phyloP scores from a whole-genome alignment of 768 basidiomycete genomes.

The Termitomyces sp. region DNA sequence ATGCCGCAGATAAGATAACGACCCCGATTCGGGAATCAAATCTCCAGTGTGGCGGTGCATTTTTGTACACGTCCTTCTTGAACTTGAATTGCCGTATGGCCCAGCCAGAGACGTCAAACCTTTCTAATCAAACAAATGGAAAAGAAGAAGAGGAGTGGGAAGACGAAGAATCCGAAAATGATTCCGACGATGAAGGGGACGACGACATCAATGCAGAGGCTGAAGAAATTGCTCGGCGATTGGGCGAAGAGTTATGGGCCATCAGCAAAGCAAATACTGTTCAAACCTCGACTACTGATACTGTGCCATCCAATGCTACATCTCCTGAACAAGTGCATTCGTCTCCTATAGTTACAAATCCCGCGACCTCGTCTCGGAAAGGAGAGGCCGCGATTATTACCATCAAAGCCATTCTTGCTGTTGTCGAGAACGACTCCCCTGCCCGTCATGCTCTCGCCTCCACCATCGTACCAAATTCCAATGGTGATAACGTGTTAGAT shows the following conservation, averaged over 20 bases:
- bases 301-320: slow-evolving; percentile 7
- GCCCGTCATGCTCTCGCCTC: slow-evolving; percentile 54
- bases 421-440: slow-evolving; percentile 52
- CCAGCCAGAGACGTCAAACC: slow-evolving; percentile 4
- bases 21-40: slow-evolving; percentile 9
- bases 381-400: slow-evolving; percentile 62
- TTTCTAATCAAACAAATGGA: slow-evolving; percentile 6
- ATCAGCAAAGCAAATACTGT: slow-evolving; percentile 61
- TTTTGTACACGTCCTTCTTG: slow-evolving; percentile 3
- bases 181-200: slow-evolving; percentile 53
- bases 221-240: slow-evolving; percentile 66
- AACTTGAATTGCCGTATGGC: slow-evolving; percentile 6
- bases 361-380: slow-evolving; percentile 32
- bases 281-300: slow-evolving; percentile 14
- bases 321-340: background rate
- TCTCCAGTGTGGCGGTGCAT: slow-evolving; percentile 11
- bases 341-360: slow-evolving; percentile 12
- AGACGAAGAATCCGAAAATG: slow-evolving; percentile 40
- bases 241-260: slow-evolving; percentile 78
- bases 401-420: slow-evolving; percentile 58
- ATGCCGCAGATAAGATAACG: slow-evolving; percentile 29
- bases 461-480: slow-evolving; percentile 44
- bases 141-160: slow-evolving; percentile 36
- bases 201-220: slow-evolving; percentile 67
- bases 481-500: slow-evolving; percentile 52